Base-by-base conservation (phyloP, 495 filamentous ascomycete species). In the Talaromyces thailandensis region DNA sequence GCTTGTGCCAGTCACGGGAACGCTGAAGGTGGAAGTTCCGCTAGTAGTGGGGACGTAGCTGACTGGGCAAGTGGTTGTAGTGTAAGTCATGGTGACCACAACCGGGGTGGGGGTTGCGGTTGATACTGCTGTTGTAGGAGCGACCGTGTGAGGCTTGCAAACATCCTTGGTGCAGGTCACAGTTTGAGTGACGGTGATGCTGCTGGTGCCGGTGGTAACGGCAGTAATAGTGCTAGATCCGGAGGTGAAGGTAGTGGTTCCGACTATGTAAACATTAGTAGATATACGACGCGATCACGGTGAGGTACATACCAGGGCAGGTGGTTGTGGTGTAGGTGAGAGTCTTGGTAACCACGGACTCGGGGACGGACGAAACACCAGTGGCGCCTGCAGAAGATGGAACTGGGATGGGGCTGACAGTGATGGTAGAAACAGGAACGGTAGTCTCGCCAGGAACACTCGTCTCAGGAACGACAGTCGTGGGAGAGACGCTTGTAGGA, bases 251-350 rank as follows among this genome's bases (percentile, higher is more conserved):
- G 59, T 61, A 3, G 59, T 51, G 14, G 59, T 61, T 7, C 16
- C 11, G 31, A 61, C 59, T 61, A 21, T 32, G 29, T 52, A 4
- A 57, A 21, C 6, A 24, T 60, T 51, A 60, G 58, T 2, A 60
- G 6, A 12, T 51, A 14, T 51, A 51, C 7, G 35, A 6, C 6
- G 3, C 23, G 3, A 31, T 23, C 8, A n/a, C 25, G 40, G 21
- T 4, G 29, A 8, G 14, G 2, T 11, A 35, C 40, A 26, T 61
- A 64, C 62, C 62, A 16, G 62, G 56, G 56, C 62, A 58, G n/a
- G 62, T 63, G 7, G 67, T 65, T 4, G 67, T 63, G 5, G 57
- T 57, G 23, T 65, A 64, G 16, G 62, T 60, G 8, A 57, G 26
- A 16, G 56, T 57, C 62, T 63, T 58, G 53, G 62, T 62, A 26